These are phyloP conservation scores for Purpureocillium takamizusanense DNA, from an alignment of 2,329 filamentous ascomycete species.

Conservation along the genomic window DNA sequence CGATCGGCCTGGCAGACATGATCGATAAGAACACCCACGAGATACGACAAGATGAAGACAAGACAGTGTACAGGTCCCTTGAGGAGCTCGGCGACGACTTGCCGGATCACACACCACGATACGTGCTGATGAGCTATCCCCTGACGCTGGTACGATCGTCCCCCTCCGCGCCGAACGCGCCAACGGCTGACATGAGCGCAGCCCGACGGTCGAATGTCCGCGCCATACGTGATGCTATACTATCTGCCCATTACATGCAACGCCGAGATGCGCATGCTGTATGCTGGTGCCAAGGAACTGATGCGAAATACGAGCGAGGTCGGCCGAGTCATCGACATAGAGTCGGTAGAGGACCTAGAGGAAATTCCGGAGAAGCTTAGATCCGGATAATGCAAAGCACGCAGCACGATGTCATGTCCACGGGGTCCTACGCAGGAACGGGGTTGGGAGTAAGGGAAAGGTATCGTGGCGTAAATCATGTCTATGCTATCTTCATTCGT, in stretches of 20 bases:
- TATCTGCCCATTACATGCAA: conserved; percentile 92
- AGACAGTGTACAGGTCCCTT: conserved; percentile 70
- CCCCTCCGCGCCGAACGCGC: neutral
- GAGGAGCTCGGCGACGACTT: conserved; percentile 79
- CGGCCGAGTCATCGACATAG: conserved; percentile 78
- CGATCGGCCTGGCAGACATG: conserved; percentile 52
- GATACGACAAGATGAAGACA: conserved; percentile 73
- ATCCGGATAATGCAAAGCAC: conserved; percentile 13
- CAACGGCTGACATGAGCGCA: conserved; percentile 21
- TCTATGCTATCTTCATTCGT: conserved; percentile 19
- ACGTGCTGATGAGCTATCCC: conserved; percentile 84
- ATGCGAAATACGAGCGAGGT: conserved; percentile 91
- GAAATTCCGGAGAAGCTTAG: conserved; percentile 63
- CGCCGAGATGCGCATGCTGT: conserved; percentile 79
- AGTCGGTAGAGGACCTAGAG: conserved; percentile 69
- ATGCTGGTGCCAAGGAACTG: conserved; percentile 90
- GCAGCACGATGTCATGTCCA: conserved; percentile 2
- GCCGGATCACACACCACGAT: conserved; percentile 85
- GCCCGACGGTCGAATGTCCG: conserved; percentile 74
- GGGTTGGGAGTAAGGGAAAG: neutral
- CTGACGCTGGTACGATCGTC: conserved; percentile 60
- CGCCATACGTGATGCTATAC: conserved; percentile 91
- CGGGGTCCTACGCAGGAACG: neutral
- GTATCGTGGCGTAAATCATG: conserved; percentile 6
- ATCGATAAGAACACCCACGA: conserved; percentile 89